A percentile compares a stretch with the other conserved stretches of the same genome.
phyloP scores from a whole-genome alignment of 1,284 basidiomycete genomes.

The Trichosporon faecale region DNA sequence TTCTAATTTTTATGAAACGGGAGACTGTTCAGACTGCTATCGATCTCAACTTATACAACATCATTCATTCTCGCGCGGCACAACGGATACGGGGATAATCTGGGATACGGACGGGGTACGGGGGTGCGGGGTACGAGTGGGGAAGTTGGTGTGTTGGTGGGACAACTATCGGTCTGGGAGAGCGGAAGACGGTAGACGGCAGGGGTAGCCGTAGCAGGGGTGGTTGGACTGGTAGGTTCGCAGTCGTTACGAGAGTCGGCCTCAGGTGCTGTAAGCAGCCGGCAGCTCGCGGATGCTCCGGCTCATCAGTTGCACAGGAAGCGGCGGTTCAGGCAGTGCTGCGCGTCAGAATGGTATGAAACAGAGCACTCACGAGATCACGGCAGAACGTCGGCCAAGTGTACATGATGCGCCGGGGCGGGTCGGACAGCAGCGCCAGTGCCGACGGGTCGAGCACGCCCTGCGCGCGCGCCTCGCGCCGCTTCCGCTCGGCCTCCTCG shows the following conservation, averaged over 20 bases:
- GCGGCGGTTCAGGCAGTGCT: constrained; percentile 43
- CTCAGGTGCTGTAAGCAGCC: background rate
- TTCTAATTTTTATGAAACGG: background rate
- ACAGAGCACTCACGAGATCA: constrained; percentile 45
- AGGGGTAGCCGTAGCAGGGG: background rate
- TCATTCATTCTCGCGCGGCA: background rate
- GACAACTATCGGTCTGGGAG: background rate
- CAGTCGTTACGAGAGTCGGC: background rate
- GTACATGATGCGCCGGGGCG: constrained; percentile 37
- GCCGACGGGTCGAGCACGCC: constrained; percentile 31
- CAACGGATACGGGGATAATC: background rate
- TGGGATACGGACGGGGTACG: background rate
- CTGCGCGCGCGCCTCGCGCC: constrained; percentile 24
- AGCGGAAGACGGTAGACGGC: background rate
- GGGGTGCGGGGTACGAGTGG: background rate
- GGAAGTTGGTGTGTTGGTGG: background rate
- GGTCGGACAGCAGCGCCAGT: constrained; percentile 26
- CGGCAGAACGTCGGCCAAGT: constrained; percentile 51
- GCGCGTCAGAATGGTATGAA: background rate
- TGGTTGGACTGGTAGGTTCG: background rate
- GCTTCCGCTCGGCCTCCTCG: constrained; percentile 20
- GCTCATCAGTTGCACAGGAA: constrained; percentile 37
- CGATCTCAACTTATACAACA: background rate
- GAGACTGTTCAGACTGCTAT: background rate
- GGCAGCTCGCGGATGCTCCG: background rate